Conservation (phyloP, 2,329 filamentous ascomycete genomes). For the Diaporthe vaccinii region DNA sequence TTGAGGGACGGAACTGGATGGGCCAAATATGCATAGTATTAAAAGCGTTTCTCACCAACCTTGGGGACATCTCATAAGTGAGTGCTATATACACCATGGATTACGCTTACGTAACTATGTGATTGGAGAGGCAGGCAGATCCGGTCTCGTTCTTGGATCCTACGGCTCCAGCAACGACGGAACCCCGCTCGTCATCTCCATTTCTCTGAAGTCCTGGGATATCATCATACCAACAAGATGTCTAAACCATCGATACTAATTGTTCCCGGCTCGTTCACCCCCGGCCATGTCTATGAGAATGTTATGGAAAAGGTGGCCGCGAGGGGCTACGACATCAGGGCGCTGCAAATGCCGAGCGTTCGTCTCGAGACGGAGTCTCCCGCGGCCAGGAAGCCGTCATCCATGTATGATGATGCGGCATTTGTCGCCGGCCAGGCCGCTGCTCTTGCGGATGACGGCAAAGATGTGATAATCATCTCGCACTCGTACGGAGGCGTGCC, state of each 20-base stretch:
- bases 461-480: neutral
- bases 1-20: neutral
- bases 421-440: constrained; percentile 48
- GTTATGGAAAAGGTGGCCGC: neutral
- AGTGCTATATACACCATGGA: neutral
- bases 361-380: constrained; percentile 5
- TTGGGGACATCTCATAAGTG: constrained; percentile 1
- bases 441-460: constrained; percentile 48
- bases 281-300: neutral
- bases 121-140: neutral
- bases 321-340: neutral
- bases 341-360: neutral
- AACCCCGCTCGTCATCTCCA: constrained; percentile 3
- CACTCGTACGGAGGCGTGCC: constrained; percentile 16
- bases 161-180: neutral
- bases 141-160: neutral
- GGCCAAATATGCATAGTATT: constrained; percentile 2
- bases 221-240: neutral
- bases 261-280: neutral
- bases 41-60: neutral
- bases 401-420: constrained; percentile 50
- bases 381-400: constrained; percentile 30
- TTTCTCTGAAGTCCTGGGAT: neutral
- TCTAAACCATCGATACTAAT: neutral
- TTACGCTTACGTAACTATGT: neutral